Evolutionary conservation across 495 filamentous ascomycete genomes (phyloP).

Genomic region (Aspergillus sparsus): DNA sequence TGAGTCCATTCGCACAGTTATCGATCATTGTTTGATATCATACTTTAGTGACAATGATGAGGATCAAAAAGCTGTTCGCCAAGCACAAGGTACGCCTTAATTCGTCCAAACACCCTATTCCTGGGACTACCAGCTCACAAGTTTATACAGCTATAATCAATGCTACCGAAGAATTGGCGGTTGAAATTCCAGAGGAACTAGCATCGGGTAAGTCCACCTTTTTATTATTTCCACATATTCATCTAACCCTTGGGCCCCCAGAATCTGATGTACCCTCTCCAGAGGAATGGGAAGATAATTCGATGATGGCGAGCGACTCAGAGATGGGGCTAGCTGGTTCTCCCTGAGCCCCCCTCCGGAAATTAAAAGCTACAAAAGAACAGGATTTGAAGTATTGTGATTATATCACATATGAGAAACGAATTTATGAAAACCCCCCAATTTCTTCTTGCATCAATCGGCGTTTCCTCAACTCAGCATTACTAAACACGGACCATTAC

Average conservation of each 20-base stretch:
- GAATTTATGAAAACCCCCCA: slow-evolving; percentile 28
- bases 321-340: slow-evolving; percentile 43
- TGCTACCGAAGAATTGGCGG: slow-evolving; percentile 37
- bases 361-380: not conserved
- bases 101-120: not conserved
- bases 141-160: slow-evolving; percentile 30
- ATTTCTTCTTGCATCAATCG: slow-evolving; percentile 30
- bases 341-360: slow-evolving; percentile 26
- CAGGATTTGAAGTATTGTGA: slow-evolving; percentile 20
- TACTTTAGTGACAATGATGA: slow-evolving; percentile 48
- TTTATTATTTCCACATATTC: slow-evolving; percentile 22
- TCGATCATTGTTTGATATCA: slow-evolving; percentile 43
- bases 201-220: slow-evolving; percentile 41
- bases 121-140: slow-evolving; percentile 14
- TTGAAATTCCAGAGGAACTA: slow-evolving; percentile 43
- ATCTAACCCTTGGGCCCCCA: slow-evolving; percentile 30
- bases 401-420: slow-evolving; percentile 34
- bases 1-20: slow-evolving; percentile 39
- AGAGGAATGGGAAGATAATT: slow-evolving; percentile 50
- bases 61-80: slow-evolving; percentile 35
- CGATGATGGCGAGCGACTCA: slow-evolving; percentile 46
- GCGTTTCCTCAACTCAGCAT: slow-evolving; percentile 26
- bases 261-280: slow-evolving; percentile 45
- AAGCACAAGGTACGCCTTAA: slow-evolving; percentile 42
- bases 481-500: slow-evolving; percentile 20